Evolutionary conservation across 192 early-diverging fungal genomes (phyloP).

Genomic region (Backusella macrospora): DNA sequence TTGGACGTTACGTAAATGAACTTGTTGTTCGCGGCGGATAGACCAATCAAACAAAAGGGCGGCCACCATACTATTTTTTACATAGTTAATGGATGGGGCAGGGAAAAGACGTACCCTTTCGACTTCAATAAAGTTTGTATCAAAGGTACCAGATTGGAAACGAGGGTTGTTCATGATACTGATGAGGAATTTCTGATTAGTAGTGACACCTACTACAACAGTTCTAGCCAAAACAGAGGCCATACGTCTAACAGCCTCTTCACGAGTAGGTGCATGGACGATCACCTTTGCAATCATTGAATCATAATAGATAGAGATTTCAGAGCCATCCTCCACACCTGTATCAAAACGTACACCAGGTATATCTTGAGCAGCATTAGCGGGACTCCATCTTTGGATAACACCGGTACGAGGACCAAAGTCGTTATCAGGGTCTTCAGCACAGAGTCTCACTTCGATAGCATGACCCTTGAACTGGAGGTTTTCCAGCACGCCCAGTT

Average conservation of each 20-base stretch:
- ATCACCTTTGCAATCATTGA: slow-evolving; percentile 66
- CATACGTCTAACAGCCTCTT: slow-evolving; percentile 52
- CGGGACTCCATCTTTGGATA: slow-evolving; percentile 52
- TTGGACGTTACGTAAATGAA: slow-evolving; percentile 46
- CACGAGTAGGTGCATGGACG: slow-evolving; percentile 60
- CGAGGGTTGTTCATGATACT: slow-evolving; percentile 50
- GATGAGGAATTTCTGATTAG: slow-evolving; percentile 60
- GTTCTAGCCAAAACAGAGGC: slow-evolving; percentile 44
- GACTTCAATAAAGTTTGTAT: slow-evolving; percentile 52
- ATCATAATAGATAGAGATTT: slow-evolving; percentile 62
- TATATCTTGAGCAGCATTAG: slow-evolving; percentile 28
- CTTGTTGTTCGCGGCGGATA: slow-evolving; percentile 45
- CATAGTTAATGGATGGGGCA: not conserved
- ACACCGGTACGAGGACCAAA: slow-evolving; percentile 56
- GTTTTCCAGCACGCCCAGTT: slow-evolving; percentile 59
- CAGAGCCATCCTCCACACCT: slow-evolving; percentile 54
- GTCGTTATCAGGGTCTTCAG: slow-evolving; percentile 62
- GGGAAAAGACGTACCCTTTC: slow-evolving; percentile 27
- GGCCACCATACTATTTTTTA: slow-evolving; percentile 28
- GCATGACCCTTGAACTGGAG: slow-evolving; percentile 59
- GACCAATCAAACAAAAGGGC: slow-evolving; percentile 53
- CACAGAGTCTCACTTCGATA: slow-evolving; percentile 59
- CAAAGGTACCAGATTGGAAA: slow-evolving; percentile 50
- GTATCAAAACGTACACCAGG: slow-evolving; percentile 53
- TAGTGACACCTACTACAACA: slow-evolving; percentile 57